Evolutionary conservation across 139 green algal genomes (phyloP), one percentile per base, ranked within the genome.

Genomic region (Chlorella sorokiniana): DNA sequence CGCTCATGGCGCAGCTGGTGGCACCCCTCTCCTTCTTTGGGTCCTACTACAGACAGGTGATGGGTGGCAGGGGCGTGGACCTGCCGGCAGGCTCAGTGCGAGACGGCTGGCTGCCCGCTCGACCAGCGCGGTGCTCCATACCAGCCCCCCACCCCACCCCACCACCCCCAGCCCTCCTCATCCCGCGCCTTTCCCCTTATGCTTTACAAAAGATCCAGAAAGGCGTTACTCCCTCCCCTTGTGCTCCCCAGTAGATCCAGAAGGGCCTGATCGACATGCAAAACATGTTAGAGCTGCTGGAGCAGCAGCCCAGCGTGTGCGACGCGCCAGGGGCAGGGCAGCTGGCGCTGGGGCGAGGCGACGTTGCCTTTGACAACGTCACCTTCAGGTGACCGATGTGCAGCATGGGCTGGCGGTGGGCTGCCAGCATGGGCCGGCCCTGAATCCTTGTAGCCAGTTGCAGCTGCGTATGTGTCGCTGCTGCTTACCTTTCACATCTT

Each of bases 21-120:
- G 89, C 81, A 4, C 94, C 95, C 8, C 91, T 98, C 59, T 95
- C 95, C 74, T 97, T 93, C 83, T 96, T 98, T 72, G 94, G 95
- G 35, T 83, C 61, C 23, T 91, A 88, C 70, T 89, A 90, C 38
- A 61, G 86, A 23, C 84, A 84, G 80, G 78, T 56, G 23, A 27
- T 31, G 20, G 29, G 68, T 1, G 41, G 40, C 1, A 11, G 41
- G 41, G 42, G 1, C 2, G 6, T n/a, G 69, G n/a, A 16, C 31
- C 6, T 22, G 68, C 25, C 4, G 22, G 41, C 1, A 11, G 33
- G 14, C 14, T 11, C 11, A 25, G 48, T 11, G 48, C 16, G 48
- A 11, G 48, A 25, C 14, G 48, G 48, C 16, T 56, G 48, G 11
- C 16, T 56, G 48, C 16, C 14, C 11, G 48, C 14, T 56, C 14